Evolutionary conservation across 2,329 filamentous ascomycete species (phyloP).

Genomic region (Zymoseptoria tritici): DNA sequence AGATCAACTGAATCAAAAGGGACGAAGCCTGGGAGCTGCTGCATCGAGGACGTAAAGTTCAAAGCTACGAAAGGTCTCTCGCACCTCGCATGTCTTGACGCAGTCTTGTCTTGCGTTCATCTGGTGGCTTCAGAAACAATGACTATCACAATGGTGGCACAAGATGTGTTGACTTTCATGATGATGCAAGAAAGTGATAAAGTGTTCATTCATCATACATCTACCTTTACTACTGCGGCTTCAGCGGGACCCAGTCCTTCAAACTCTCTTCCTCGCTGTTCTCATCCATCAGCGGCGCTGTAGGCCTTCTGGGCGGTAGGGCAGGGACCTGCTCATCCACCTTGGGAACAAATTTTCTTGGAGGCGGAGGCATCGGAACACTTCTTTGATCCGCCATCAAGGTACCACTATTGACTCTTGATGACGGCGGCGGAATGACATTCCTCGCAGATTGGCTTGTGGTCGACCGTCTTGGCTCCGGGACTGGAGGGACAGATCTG

Average conservation of each 20-base stretch:
- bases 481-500: slow-evolving; percentile 16
- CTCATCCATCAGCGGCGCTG: slow-evolving; percentile 25
- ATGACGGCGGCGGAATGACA: slow-evolving; percentile 12
- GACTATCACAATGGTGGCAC: too few species aligned
- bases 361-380: slow-evolving; percentile 15
- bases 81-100: too few species aligned
- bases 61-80: too few species aligned
- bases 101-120: too few species aligned
- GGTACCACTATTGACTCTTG: slow-evolving; percentile 2
- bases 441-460: slow-evolving; percentile 3
- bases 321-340: slow-evolving; percentile 11
- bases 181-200: too few species aligned
- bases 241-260: slow-evolving; percentile 26
- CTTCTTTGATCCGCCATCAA: slow-evolving; percentile 1
- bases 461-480: slow-evolving; percentile 15
- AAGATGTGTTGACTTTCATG: too few species aligned
- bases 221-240: slow-evolving; percentile 13
- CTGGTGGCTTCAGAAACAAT: too few species aligned
- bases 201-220: not conserved
- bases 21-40: not conserved
- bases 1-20: not conserved
- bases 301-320: slow-evolving; percentile 20
- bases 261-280: slow-evolving; percentile 18
- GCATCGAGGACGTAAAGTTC: not conserved
- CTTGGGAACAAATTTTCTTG: slow-evolving; percentile 12